These are phyloP conservation scores for Claviceps monticola DNA, from an alignment of 2,329 filamentous ascomycete species.

Conservation along the genomic window DNA sequence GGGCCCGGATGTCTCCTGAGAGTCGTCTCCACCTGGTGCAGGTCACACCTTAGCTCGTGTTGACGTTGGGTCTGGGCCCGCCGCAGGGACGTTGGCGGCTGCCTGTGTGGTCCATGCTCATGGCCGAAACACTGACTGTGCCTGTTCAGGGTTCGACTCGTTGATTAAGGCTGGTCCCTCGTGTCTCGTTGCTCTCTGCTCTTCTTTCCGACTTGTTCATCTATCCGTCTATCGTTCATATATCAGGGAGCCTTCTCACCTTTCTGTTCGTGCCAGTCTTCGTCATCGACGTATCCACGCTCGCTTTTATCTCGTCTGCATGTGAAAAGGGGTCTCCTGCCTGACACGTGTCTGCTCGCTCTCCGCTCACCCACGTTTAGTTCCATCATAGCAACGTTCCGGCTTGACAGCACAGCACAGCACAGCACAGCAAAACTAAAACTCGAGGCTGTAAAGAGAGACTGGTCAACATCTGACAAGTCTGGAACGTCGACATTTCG, in stretches of 20 bases:
- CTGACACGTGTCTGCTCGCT: conserved; percentile 2
- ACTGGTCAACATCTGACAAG: background rate
- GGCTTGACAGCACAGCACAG: background rate
- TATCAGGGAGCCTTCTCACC: background rate
- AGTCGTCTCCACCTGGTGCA: background rate
- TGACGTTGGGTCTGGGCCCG: background rate
- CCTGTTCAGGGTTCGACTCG: background rate
- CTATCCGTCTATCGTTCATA: background rate
- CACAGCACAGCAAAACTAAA: background rate
- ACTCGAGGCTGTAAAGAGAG: background rate
- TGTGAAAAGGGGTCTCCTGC: conserved; percentile 2
- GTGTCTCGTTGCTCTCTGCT: background rate
- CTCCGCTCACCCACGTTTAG: background rate
- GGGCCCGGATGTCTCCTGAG: background rate
- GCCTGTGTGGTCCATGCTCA: background rate
- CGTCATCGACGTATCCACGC: background rate
- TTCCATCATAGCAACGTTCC: background rate
- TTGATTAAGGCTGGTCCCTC: background rate
- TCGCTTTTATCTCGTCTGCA: background rate
- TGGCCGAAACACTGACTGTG: background rate
- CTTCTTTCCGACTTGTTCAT: background rate
- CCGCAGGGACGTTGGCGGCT: background rate
- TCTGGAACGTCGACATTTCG: background rate
- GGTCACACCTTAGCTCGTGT: conserved; percentile 4
- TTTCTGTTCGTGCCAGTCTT: background rate